These are phyloP conservation scores for Ogataea henricii DNA, from an alignment of 805 yeast genomes.

Conservation along the genomic window DNA sequence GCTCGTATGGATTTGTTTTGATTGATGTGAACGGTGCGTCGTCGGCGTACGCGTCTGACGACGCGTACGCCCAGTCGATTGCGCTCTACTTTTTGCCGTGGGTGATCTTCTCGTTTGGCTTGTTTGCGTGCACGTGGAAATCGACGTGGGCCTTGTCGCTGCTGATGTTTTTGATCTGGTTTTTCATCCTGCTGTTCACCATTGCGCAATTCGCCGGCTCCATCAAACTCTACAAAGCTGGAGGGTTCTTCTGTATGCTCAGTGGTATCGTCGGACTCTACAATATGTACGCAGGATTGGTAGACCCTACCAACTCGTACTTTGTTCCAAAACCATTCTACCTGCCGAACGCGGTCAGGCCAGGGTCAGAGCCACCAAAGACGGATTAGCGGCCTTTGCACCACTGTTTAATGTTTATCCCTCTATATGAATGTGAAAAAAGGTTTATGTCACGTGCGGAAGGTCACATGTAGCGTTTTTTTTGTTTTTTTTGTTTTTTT, in stretches of 20 bases:
- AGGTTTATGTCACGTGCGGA: too few species aligned
- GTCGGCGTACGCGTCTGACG: conserved; percentile 39
- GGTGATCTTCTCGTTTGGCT: conserved; percentile 50
- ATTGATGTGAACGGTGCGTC: conserved; percentile 46
- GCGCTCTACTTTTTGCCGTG: conserved; percentile 54
- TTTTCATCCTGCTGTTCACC: conserved; percentile 47
- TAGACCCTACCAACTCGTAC: conserved; percentile 59
- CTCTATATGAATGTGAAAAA: neutral
- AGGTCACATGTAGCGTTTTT: too few species aligned
- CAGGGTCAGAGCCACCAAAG: conserved; percentile 15
- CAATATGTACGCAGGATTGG: conserved; percentile 48
- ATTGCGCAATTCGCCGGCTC: conserved; percentile 45
- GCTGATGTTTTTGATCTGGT: conserved; percentile 45
- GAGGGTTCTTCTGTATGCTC: conserved; percentile 49
- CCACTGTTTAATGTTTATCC: too few species aligned
- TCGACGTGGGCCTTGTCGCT: conserved; percentile 45
- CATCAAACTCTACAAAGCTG: conserved; percentile 40
- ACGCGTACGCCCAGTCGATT: conserved; percentile 44
- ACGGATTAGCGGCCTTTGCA: too few species aligned
- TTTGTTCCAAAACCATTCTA: conserved; percentile 49
- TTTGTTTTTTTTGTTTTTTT: too few species aligned
- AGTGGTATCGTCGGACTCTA: conserved; percentile 48
- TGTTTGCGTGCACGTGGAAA: conserved; percentile 49
- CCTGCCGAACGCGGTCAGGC: conserved; percentile 44
- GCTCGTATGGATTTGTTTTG: conserved; percentile 48